These are phyloP conservation scores for Alternaria hordeiaustralica DNA, from an alignment of 2,329 filamentous ascomycete species.

Conservation along the genomic window DNA sequence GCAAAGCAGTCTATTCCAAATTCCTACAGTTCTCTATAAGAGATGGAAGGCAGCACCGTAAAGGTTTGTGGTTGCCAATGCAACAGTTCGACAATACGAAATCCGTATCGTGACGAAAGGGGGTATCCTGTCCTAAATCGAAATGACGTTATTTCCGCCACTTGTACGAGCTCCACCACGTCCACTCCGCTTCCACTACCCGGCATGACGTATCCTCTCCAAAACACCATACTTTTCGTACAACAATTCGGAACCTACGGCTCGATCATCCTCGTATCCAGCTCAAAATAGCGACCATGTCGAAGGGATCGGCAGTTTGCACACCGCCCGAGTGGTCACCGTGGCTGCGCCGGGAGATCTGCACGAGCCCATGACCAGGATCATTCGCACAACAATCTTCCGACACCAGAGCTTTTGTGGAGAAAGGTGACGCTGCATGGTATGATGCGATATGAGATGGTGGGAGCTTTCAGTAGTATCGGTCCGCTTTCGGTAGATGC, in stretches of 20 bases:
- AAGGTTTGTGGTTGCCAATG: neutral
- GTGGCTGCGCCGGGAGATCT: slow-evolving; percentile 11
- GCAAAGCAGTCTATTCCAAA: neutral
- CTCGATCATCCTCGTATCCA: neutral
- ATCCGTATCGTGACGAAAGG: neutral
- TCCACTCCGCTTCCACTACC: neutral
- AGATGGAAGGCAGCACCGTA: neutral
- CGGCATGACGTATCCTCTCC: neutral
- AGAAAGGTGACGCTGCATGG: neutral
- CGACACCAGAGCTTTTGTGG: neutral
- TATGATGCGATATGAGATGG: neutral
- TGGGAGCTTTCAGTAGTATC: neutral
- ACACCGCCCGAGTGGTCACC: neutral
- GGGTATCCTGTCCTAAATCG: neutral
- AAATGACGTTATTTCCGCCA: neutral
- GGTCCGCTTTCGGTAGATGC: neutral
- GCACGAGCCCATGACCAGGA: neutral
- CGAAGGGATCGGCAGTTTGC: neutral
- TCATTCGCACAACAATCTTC: neutral
- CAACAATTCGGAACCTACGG: neutral
- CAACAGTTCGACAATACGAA: neutral
- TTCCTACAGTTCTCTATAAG: neutral
- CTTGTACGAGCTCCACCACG: neutral
- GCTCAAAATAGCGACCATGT: neutral
- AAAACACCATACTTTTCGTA: neutral